Conservation (phyloP, 75 land plant species). For the Cupressus sempervirens region DNA sequence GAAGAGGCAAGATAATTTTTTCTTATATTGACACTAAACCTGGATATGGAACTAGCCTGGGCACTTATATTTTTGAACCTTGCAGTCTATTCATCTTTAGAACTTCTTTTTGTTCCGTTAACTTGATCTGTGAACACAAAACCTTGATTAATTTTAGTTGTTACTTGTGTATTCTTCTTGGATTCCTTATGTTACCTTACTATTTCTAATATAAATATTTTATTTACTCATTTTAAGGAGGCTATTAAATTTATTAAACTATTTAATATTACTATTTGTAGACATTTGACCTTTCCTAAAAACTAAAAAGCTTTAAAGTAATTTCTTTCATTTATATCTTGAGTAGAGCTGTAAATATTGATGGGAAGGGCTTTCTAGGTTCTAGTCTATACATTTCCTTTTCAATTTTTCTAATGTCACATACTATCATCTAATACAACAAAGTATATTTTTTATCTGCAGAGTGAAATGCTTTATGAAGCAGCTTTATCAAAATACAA, state of each 20-base stretch:
- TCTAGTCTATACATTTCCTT: neutral
- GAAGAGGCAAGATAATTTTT: neutral
- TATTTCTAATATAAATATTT: neutral
- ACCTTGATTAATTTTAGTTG: neutral
- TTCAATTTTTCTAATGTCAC: neutral
- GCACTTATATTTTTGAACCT: neutral
- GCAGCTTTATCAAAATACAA: slow-evolving; percentile 40
- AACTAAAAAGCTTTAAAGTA: neutral
- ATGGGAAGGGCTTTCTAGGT: neutral
- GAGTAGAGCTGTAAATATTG: neutral
- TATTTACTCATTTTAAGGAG: neutral
- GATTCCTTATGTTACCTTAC: neutral
- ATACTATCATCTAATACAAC: neutral
- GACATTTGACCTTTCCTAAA: neutral
- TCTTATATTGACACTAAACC: neutral
- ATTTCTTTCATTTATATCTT: neutral
- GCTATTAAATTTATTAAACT: neutral
- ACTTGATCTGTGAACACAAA: neutral
- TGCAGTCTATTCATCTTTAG: neutral
- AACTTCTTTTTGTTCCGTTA: neutral
- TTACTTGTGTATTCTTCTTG: neutral
- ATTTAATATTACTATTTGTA: neutral
- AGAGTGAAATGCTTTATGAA: slow-evolving; percentile 44
- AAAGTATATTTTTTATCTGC: neutral
- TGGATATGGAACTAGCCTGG: neutral